Conservation (phyloP, 306 rosid species). For the Cucurbita moschata region DNA sequence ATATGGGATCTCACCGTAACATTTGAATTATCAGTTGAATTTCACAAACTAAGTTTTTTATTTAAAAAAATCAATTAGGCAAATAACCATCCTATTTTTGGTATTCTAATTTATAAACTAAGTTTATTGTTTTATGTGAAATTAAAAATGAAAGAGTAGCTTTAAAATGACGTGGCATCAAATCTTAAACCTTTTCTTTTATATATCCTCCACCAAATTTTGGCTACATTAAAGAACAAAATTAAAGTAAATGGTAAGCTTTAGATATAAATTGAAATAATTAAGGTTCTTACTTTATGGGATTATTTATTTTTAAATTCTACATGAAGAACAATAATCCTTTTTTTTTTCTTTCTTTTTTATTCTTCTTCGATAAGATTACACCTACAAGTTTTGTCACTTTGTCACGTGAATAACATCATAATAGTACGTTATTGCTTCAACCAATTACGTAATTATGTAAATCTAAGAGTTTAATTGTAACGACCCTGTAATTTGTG, state of each 20-base stretch:
- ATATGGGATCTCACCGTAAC: no score
- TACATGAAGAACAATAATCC: background rate
- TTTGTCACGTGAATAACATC: no score
- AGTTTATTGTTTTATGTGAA: background rate
- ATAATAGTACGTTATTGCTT: no score
- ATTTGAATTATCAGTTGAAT: no score
- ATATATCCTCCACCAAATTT: background rate
- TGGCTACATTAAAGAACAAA: background rate
- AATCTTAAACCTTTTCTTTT: background rate
- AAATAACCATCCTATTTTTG: no score
- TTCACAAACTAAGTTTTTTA: no score
- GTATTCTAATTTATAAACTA: no score
- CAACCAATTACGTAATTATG: no score
- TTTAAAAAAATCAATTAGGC: no score
- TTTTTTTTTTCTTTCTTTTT: background rate
- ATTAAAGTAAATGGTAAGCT: background rate
- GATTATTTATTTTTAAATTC: background rate
- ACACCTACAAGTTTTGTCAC: background rate
- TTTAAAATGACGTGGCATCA: background rate
- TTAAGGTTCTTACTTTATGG: background rate
- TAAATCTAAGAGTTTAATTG: no score
- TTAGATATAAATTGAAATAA: background rate
- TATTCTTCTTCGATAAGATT: constrained; percentile 3
- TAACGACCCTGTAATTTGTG: no score
- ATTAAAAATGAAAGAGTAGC: background rate